phyloP scores from a whole-genome alignment of 139 green algal genomes.

The Chlorella sp. region DNA sequence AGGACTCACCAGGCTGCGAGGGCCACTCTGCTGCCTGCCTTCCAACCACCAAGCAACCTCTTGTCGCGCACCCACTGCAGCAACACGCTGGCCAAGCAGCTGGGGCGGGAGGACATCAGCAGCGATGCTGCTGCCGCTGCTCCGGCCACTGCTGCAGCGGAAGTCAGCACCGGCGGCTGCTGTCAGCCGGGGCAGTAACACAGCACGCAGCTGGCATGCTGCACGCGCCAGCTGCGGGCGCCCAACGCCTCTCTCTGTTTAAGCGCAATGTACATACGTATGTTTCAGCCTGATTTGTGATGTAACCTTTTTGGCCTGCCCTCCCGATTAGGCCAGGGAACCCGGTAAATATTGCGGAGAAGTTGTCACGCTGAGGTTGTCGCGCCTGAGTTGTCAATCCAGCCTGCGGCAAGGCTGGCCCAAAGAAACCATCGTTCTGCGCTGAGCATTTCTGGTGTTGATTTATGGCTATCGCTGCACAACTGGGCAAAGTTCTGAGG shows the following conservation, averaged over 20 bases:
- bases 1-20: not conserved
- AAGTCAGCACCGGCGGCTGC: not conserved
- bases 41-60: not conserved
- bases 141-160: not conserved
- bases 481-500: not conserved
- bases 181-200: too few species aligned
- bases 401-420: too few species aligned
- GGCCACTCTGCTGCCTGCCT: not conserved
- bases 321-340: too few species aligned
- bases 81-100: conserved; percentile 19
- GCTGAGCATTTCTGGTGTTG: not conserved
- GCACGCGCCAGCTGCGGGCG: not conserved
- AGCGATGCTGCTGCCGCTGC: not conserved
- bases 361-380: too few species aligned
- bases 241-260: not conserved
- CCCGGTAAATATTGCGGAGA: too few species aligned
- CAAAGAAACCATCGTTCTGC: too few species aligned
- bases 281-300: not conserved
- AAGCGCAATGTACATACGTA: too few species aligned
- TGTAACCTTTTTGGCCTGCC: not conserved
- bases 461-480: not conserved
- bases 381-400: too few species aligned
- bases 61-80: not conserved
- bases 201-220: not conserved
- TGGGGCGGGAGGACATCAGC: not conserved